Conservation (phyloP, 306 rosid genomes). For the Biancaea sappan region DNA sequence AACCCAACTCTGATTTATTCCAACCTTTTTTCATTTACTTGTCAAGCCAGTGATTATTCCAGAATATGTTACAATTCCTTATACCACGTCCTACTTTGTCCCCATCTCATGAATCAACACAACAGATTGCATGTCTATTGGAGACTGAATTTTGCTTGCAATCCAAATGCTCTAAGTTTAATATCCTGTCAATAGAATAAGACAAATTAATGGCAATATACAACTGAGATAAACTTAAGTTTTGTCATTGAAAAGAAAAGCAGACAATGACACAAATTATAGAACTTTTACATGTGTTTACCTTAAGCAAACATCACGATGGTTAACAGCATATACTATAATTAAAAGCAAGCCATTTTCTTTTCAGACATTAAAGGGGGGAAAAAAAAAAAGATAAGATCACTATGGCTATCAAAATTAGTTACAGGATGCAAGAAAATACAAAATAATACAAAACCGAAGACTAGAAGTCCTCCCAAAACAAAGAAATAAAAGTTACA, state of each 20-base stretch:
- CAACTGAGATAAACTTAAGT: not conserved
- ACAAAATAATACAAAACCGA: no score
- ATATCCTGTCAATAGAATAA: not conserved
- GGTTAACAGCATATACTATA: not conserved
- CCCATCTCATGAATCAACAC: not conserved
- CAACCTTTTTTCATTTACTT: slow-evolving; percentile 21
- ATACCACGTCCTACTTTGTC: not conserved
- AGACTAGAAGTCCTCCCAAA: no score
- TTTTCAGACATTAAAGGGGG: not conserved
- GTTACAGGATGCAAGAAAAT: not conserved
- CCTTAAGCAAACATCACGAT: not conserved
- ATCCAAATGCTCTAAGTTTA: not conserved
- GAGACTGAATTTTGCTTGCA: not conserved
- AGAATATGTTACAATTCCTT: not conserved
- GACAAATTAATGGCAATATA: not conserved
- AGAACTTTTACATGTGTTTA: no score
- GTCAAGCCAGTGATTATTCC: not conserved
- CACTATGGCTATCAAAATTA: not conserved
- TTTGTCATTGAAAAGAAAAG: not conserved
- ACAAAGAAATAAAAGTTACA: no score
- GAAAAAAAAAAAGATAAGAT: not conserved
- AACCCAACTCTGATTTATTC: slow-evolving; percentile 36
- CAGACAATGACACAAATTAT: not conserved
- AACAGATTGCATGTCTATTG: not conserved
- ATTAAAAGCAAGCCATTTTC: not conserved